Conservation (phyloP, 352 stramenopile species). For the Blastocystis sp. region DNA sequence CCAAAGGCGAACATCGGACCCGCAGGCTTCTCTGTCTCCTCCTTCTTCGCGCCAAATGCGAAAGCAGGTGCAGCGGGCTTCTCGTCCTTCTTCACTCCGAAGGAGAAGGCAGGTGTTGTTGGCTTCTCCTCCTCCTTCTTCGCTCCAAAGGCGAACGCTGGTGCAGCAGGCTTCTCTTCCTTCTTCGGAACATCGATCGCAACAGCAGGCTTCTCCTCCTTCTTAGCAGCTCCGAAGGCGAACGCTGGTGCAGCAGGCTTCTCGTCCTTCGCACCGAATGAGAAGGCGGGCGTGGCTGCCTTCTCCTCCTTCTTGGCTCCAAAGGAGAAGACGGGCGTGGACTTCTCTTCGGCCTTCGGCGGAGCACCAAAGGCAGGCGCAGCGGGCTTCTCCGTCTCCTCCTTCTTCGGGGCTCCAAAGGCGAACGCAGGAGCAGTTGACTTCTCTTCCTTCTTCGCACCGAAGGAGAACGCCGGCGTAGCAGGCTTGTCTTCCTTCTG, state of each 20-base stretch:
- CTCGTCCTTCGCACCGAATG: neutral
- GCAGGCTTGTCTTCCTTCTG: neutral
- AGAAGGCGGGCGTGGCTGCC: neutral
- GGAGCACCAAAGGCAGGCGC: neutral
- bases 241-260: neutral
- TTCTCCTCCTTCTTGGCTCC: neutral
- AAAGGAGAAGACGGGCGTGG: slow-evolving; percentile 8
- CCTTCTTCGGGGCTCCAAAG: neutral
- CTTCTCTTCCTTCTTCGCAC: neutral
- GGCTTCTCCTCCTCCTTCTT: neutral
- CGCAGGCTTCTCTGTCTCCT: slow-evolving; percentile 18
- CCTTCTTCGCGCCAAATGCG: neutral
- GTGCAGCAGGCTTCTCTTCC: neutral
- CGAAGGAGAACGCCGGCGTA: neutral
- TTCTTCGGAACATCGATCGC: neutral
- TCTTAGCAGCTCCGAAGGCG: neutral
- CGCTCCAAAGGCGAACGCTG: neutral
- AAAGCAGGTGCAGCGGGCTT: slow-evolving; percentile 2
- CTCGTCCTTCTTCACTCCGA: neutral
- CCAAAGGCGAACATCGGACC: slow-evolving; percentile 12
- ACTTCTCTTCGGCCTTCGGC: neutral
- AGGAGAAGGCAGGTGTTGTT: neutral
- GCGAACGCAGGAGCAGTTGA: neutral
- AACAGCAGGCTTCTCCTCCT: neutral
- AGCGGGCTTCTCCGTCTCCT: neutral